Evolutionary conservation across 2,329 filamentous ascomycete genomes (phyloP), one percentile per base, ranked within the genome.

Genomic region (Cladosporium sp.): DNA sequence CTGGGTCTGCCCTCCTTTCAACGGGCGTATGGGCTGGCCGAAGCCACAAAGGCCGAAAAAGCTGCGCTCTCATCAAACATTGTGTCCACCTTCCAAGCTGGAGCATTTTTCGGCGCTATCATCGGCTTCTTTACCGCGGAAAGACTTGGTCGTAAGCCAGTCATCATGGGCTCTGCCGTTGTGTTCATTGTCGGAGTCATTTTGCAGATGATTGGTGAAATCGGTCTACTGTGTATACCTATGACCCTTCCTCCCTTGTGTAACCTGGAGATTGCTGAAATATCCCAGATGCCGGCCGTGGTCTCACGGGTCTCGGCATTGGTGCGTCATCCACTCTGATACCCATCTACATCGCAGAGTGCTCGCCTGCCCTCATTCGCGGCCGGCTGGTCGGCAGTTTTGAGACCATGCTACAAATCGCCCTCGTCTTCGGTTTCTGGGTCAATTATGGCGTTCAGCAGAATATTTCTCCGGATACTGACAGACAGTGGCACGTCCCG

Each of bases 151-250:
- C 77, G 85, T n/a, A 78, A 77, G 59, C n/a, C n/a, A n/a, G n/a
- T n/a, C n/a, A n/a, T n/a, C n/a, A n/a, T n/a, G n/a, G n/a, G n/a
- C n/a, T n/a, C n/a, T n/a, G n/a, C n/a, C n/a, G n/a, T n/a, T n/a
- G n/a, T n/a, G n/a, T 88, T 89, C 66, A 73, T 79, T 48, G 59
- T 88, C 11, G 85, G 85, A 50, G 80, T 83, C 32, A 82, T 67
- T 1, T 55, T 72, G 35, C 53, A 40, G 50, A 70, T 42, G n/a
- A n/a, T n/a, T n/a, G n/a, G n/a, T n/a, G n/a, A n/a, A n/a, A n/a
- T n/a, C n/a, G n/a, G n/a, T n/a, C n/a, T n/a, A n/a, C n/a, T n/a
- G n/a, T n/a, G n/a, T n/a, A n/a, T n/a, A n/a, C n/a, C n/a, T n/a
- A n/a, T n/a, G n/a, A n/a, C n/a, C n/a, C n/a, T n/a, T n/a, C n/a